These are phyloP conservation scores for Capsicum pubescens DNA, from an alignment of 257 asterid genomes.

Conservation along the genomic window DNA sequence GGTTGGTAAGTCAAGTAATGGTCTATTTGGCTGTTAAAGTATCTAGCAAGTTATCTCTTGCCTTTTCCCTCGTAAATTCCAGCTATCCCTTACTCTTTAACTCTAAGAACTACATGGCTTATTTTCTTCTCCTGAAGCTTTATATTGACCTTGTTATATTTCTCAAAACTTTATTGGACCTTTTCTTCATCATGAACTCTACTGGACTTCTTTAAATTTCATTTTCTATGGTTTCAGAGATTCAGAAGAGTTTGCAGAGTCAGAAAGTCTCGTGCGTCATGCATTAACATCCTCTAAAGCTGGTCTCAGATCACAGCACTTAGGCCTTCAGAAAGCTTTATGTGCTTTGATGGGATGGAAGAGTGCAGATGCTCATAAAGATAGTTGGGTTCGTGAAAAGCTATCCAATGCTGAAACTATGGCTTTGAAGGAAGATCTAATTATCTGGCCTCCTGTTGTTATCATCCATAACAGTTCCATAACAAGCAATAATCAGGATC, in stretches of 20 bases:
- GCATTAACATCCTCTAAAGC: slow-evolving; percentile 53
- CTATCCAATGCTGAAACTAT: slow-evolving; percentile 47
- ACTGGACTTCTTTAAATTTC: not conserved
- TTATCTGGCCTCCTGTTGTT: slow-evolving; percentile 78
- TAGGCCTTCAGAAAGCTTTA: slow-evolving; percentile 76
- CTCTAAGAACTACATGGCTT: not conserved
- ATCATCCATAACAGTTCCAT: slow-evolving; percentile 61
- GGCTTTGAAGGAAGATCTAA: slow-evolving; percentile 61
- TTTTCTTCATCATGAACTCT: not conserved
- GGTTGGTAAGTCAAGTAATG: not conserved
- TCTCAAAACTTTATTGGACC: slow-evolving; percentile 26
- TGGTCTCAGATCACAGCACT: slow-evolving; percentile 68
- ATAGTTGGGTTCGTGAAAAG: slow-evolving; percentile 57
- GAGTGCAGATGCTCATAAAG: slow-evolving; percentile 43
- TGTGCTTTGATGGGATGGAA: slow-evolving; percentile 75
- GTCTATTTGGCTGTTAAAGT: not conserved
- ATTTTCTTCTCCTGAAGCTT: slow-evolving; percentile 14
- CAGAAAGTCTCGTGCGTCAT: slow-evolving; percentile 65
- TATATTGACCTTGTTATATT: slow-evolving; percentile 27
- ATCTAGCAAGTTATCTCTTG: not conserved
- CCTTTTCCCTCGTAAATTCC: not conserved
- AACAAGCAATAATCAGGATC: slow-evolving; percentile 44
- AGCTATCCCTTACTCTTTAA: no score
- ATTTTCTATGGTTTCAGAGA: slow-evolving; percentile 49
- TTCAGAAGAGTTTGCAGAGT: slow-evolving; percentile 56